Percentiles rank a stretch among this genome's conserved stretches.
Conservation (phyloP, 768 basidiomycete genomes). For the Jaapia argillacea region DNA sequence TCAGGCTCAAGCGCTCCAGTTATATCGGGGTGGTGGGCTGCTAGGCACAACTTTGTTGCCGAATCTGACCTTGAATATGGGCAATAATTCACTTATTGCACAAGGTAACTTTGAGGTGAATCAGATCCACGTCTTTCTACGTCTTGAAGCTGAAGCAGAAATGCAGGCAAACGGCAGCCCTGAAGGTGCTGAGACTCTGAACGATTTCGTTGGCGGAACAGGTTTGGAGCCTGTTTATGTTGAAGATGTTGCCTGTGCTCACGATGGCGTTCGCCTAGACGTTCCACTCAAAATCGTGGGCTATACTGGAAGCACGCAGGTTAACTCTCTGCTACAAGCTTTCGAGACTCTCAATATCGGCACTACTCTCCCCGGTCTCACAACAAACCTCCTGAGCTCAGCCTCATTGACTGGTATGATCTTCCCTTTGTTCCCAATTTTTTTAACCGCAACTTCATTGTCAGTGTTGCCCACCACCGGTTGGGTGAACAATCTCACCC, state of each 20-base stretch:
- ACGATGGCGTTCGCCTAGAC: conserved; percentile 23
- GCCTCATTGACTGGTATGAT: conserved; percentile 42
- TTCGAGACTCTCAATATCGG: conserved; percentile 50
- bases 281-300: conserved; percentile 48
- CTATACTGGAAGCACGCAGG: conserved; percentile 46
- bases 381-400: conserved; percentile 41
- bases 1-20: conserved; percentile 35
- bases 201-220: conserved; percentile 56
- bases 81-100: conserved; percentile 46
- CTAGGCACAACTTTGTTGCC: conserved; percentile 57
- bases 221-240: conserved; percentile 21
- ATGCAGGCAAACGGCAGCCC: conserved; percentile 48
- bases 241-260: background rate
- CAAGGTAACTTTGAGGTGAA: conserved; percentile 40
- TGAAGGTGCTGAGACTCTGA: conserved; percentile 50
- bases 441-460: background rate
- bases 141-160: conserved; percentile 5
- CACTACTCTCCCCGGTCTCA: conserved; percentile 49
- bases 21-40: conserved; percentile 37
- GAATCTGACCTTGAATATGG: conserved; percentile 45
- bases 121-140: background rate
- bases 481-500: conserved; percentile 47
- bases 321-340: conserved; percentile 48
- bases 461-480: conserved; percentile 60
- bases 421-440: background rate